Evolutionary conservation across 176 grass and related monocot species (phyloP), one percentile per base, ranked within the genome.

Genomic region (Carex cristatella): DNA sequence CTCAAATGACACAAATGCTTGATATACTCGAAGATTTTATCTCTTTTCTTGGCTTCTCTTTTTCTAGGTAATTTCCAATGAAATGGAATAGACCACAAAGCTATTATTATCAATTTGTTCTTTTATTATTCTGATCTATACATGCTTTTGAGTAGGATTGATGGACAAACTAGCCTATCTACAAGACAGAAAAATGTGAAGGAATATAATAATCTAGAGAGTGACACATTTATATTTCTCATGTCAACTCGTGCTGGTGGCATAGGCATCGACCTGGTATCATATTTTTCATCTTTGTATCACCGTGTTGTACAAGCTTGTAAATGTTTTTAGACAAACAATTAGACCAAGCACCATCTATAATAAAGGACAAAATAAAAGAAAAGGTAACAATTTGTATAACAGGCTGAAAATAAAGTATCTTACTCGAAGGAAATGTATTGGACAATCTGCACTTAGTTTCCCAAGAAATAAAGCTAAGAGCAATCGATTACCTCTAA

Each of bases 191-290:
- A 94, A 70, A 88, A 88, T 69, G 62, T 94, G 91, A 94, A 89
- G 79, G 92, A 94, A 86, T 91, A 89, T 72, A 94, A 94, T 79
- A 84, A 78, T 46, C n/a, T 9, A 14, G 92, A 85, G 56, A 94
- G 92, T 23, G 82, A 84, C 58, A 91, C 77, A 63, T 94, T 94
- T 75, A 91, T 94, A 85, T 94, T 94, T 81, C 86, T 94, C 71
- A 90, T 91, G 85, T 94, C 92, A 23, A 91, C 92, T 86, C 87
- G 90, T 61, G 92, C 89, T 66, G 86, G 92, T 82, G 92, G 92
- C 76, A 58, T 94, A 54, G 92, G 92, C 15, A 87, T 94, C 64
- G 87, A 94, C 55, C 86, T 94, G 53, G 92, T 94, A 90, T 82
- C 30, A 7, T 64, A 83, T 65, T 33, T 9, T 73, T 46, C 6